Evolutionary conservation across 345 rosid genomes (phyloP), one percentile per base, ranked within the genome.

Genomic region (Murraya paniculata): DNA sequence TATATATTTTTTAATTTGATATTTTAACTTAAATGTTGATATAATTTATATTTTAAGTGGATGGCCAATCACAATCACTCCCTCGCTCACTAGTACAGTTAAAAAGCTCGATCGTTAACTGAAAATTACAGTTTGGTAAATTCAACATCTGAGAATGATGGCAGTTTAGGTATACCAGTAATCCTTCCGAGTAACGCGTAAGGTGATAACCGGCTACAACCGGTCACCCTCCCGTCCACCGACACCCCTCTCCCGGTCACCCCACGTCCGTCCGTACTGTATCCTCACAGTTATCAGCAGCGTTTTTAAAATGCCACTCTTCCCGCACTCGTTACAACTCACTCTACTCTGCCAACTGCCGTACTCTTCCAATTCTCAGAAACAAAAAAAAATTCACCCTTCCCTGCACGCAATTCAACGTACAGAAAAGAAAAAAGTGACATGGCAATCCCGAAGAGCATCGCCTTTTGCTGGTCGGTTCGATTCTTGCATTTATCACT

Each of bases 211-310:
- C 77, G 85, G 89, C 10, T 16, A 66, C 55, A 9, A 39, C 81
- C 87, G 68, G 85, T 79, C 68, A 66, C 67, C 3, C 25, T 5
- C 71, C 18, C 74, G 0, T 74, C 81, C 74, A 87, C 89, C 86
- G 86, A 84, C 87, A 82, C 71, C 77, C 64, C 25, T 18, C 21
- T 74, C 76, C 78, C 81, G 76, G 85, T 79, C 41, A 72, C 30
- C 33, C 45, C 67, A 60, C 38, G 36, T 28, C 71, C 72, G 55
- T 55, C n/a, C 65, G 9, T 30, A 13, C 53, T 45, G 13, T 14
- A 0, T 45, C 50, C 50, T 3, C 5, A 45, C 18, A 45, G 50
- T 45, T 3, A 45, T 11, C 4, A 45, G 16, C 50, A 45, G 50
- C 50, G 24, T 65, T 53, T 79, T 85, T 85, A 70, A 82, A 85